Evolutionary conservation across 495 filamentous ascomycete species (phyloP).

Genomic region (Corynascus novoguineensis): DNA sequence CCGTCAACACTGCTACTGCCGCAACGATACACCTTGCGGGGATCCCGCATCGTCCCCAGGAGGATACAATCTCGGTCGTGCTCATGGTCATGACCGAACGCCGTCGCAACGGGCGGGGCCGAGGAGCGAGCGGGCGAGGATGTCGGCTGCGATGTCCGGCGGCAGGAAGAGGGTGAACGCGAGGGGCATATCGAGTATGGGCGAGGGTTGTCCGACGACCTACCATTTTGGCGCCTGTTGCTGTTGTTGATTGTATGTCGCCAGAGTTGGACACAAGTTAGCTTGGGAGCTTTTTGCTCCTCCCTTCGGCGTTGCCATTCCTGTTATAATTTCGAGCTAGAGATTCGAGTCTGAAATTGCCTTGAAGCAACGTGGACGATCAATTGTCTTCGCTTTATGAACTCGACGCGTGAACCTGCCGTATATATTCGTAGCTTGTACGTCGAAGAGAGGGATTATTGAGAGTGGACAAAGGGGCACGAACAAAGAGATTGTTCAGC

Average conservation of each 20-base stretch:
- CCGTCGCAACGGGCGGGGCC: too few species aligned
- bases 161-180: not conserved
- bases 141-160: conserved; percentile 8
- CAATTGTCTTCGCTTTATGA: not conserved
- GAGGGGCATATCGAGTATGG: too few species aligned
- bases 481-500: not conserved
- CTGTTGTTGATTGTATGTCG: too few species aligned
- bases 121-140: conserved; percentile 6
- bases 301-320: too few species aligned
- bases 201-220: too few species aligned
- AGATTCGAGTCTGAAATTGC: too few species aligned
- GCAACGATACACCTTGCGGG: not conserved
- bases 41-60: conserved; percentile 9
- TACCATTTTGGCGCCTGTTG: too few species aligned
- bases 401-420: not conserved
- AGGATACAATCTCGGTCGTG: too few species aligned
- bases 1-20: not conserved
- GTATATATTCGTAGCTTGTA: not conserved
- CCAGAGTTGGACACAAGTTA: too few species aligned
- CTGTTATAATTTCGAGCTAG: not conserved
- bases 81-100: too few species aligned
- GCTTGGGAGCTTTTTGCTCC: too few species aligned
- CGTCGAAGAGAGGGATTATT: not conserved
- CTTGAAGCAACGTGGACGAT: not conserved
- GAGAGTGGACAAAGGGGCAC: not conserved